These are phyloP conservation scores for Dendrocalamus latiflorus DNA, from an alignment of 202 grass and related monocot species.

Conservation along the genomic window DNA sequence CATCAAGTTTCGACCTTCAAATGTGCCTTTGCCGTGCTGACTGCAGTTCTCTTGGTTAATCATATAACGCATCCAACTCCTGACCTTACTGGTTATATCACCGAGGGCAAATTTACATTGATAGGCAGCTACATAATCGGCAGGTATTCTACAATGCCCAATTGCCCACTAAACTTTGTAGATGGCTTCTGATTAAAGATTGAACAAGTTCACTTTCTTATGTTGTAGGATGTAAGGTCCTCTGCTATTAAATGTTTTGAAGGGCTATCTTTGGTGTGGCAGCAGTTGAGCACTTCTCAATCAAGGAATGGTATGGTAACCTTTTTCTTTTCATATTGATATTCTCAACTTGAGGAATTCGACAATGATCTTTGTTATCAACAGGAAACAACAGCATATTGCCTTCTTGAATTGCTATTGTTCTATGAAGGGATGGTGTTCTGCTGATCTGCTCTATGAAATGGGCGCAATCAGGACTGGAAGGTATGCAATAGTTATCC, in stretches of 20 bases:
- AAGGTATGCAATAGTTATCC: no score
- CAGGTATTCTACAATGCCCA: conserved; percentile 22
- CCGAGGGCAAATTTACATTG: conserved; percentile 57
- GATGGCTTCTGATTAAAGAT: not conserved
- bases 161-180: not conserved
- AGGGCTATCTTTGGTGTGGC: conserved; percentile 61
- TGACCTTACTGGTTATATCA: conserved; percentile 62
- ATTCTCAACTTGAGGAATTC: conserved; percentile 14
- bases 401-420: not conserved
- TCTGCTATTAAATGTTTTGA: conserved; percentile 72
- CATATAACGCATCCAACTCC: conserved; percentile 60
- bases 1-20: no score
- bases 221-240: not conserved
- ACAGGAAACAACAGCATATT: conserved; percentile 61
- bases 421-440: no score
- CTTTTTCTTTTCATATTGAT: conserved; percentile 6
- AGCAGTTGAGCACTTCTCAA: conserved; percentile 39
- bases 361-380: conserved; percentile 9
- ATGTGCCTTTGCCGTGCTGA: no score
- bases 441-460: no score
- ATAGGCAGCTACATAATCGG: conserved; percentile 48
- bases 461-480: no score
- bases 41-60: no score
- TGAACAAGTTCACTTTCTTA: conserved; percentile 12
- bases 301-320: conserved; percentile 59